Base-by-base conservation (phyloP, 192 early-diverging fungal genomes). In the Lobosporangium transversale region DNA sequence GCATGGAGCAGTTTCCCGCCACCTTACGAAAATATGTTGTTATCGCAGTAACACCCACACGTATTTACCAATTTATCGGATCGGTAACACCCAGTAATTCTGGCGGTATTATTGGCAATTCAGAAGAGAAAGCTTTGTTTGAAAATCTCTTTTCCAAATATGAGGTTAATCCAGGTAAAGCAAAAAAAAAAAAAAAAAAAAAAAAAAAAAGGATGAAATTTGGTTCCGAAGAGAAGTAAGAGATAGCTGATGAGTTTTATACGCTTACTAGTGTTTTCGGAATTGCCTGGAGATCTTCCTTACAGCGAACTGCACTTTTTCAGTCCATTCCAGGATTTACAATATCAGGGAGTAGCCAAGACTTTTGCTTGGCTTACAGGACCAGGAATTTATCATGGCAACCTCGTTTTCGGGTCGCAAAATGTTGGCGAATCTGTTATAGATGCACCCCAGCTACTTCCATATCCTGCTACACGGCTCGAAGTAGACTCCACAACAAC, bases 31-130 rank as follows among this genome's bases (percentile, higher is more conserved):
- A 92, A 71, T 94, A 93, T 64, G 83, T 94, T 30, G 89, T 98
- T 1, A 75, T 97, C 44, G 84, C 91, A 12, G 81, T 95, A 8
- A 97, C 97, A 0, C 86, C 93, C 0, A 94, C 86, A 0, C 87
- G 91, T n/a, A 82, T 99, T 20, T 99, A 99, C 73, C 95, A 97
- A 66, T 92, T 97, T 44, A 85, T 98, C 62, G 96, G 95, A 0
- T 78, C 81, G 2, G 85, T 86, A 11, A 82, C 83, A 21, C 68
- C 86, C 30, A 52, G 44, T 53, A 45, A 32, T 29, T 50, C 62
- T 2, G 75, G 66, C 9, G 78, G 80, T 8, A 81, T 83, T 1
- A 69, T 59, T 24, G 79, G 83, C 20, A 80, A 75, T 4, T 83
- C 85, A 24, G 87, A 86, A 24, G 85, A 85, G 20, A 66, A 62